These are phyloP conservation scores for Acacia concinna DNA, from an alignment of 331 rosid species.

Conservation along the genomic window DNA sequence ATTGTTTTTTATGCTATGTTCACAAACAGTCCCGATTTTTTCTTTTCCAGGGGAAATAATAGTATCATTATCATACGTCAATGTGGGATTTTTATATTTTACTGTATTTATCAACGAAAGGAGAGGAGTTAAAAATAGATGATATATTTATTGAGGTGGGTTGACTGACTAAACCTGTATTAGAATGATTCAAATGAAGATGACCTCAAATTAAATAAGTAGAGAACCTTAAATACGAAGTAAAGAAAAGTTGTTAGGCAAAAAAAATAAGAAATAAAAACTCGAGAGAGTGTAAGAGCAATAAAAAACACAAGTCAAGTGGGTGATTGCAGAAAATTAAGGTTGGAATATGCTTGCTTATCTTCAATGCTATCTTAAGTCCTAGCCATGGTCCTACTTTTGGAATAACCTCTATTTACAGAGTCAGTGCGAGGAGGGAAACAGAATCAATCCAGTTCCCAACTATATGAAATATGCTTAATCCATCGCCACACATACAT, in stretches of 20 bases:
- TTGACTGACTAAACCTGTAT: background rate
- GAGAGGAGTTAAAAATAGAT: no score
- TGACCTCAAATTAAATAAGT: background rate
- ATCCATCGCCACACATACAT: background rate
- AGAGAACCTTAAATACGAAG: background rate
- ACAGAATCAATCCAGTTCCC: background rate
- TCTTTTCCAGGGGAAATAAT: background rate
- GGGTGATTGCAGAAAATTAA: constrained; percentile 17
- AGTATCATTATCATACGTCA: no score
- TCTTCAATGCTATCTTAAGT: background rate
- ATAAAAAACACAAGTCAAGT: background rate
- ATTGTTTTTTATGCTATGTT: background rate
- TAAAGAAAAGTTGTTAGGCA: background rate
- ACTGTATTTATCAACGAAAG: background rate
- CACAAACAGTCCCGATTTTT: no score
- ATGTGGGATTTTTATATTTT: background rate
- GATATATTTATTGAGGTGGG: background rate
- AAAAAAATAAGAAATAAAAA: no score
- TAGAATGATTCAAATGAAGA: background rate
- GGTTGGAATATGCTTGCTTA: background rate
- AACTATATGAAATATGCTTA: background rate
- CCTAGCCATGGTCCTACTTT: background rate
- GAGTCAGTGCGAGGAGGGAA: background rate
- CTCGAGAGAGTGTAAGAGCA: background rate
- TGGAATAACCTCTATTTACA: background rate